These are phyloP conservation scores for Chrysanthemum makinoi DNA, from an alignment of 129 eudicot genomes.

Conservation along the genomic window DNA sequence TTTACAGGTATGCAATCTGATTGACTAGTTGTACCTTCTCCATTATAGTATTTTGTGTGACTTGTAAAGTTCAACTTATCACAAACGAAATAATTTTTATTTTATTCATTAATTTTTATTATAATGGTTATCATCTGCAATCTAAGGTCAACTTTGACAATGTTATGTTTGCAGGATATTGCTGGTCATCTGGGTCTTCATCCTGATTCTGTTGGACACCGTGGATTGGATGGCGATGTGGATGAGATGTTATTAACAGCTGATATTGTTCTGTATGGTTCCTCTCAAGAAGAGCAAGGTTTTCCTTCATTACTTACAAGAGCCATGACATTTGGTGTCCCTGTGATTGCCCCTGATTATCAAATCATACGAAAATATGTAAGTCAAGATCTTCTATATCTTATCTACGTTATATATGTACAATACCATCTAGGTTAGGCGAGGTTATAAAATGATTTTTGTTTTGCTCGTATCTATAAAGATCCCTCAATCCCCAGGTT, in stretches of 20 bases:
- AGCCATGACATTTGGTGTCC: conserved; percentile 91
- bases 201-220: conserved; percentile 72
- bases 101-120: not conserved
- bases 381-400: conserved; percentile 27
- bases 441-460: conserved; percentile 11
- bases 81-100: too few species aligned
- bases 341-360: conserved; percentile 78
- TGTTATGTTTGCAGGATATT: conserved; percentile 48
- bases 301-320: conserved; percentile 81
- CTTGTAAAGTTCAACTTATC: not conserved
- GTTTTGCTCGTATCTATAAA: conserved; percentile 10
- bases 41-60: too few species aligned
- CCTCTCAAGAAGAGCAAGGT: conserved; percentile 87
- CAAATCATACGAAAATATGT: conserved; percentile 69
- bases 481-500: conserved; percentile 49
- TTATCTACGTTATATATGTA: conserved; percentile 20
- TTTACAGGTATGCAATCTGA: conserved; percentile 55
- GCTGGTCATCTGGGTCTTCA: conserved; percentile 67
- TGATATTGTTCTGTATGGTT: conserved; percentile 80
- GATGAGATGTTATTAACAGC: conserved; percentile 64
- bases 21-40: too few species aligned
- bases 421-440: not conserved
- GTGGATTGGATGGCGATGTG: conserved; percentile 69
- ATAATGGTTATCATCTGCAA: conserved; percentile 2
- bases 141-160: not conserved